Evolutionary conservation across 2,329 filamentous ascomycete species (phyloP).

Genomic region (Stagonosporopsis vannaccii): DNA sequence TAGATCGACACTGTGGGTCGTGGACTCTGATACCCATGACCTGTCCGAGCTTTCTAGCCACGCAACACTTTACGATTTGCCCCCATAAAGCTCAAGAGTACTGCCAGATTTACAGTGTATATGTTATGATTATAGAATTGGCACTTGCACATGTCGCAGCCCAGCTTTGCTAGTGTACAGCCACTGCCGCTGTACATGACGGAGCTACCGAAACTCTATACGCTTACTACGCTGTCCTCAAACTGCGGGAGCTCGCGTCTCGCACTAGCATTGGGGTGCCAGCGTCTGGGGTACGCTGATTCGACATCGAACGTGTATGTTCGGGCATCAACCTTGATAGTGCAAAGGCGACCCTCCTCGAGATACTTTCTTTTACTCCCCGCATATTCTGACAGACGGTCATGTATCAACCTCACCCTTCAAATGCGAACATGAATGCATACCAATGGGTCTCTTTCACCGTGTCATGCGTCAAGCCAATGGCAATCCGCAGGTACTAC

Average conservation of each 20-base stretch:
- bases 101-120: not conserved
- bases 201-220: slow-evolving; percentile 11
- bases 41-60: not conserved
- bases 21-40: not conserved
- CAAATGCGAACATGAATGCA: slow-evolving; percentile 1
- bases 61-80: not conserved
- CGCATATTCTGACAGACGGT: slow-evolving; percentile 9
- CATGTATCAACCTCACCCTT: slow-evolving; percentile 1
- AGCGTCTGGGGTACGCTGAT: slow-evolving; percentile 6
- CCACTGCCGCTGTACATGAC: not conserved
- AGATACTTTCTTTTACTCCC: slow-evolving; percentile 5
- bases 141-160: not conserved
- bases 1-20: not conserved
- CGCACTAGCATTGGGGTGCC: not conserved
- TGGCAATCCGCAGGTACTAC: slow-evolving; percentile 8
- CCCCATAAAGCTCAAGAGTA: not conserved
- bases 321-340: slow-evolving; percentile 13
- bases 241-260: slow-evolving; percentile 10
- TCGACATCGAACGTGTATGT: not conserved
- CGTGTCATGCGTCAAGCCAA: slow-evolving; percentile 13
- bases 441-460: slow-evolving; percentile 11
- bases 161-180: not conserved
- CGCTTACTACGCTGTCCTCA: slow-evolving; percentile 1
- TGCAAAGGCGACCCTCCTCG: slow-evolving; percentile 3
- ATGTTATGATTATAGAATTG: not conserved